Evolutionary conservation across 257 asterid genomes (phyloP).

Genomic region (Penstemon newberryi): DNA sequence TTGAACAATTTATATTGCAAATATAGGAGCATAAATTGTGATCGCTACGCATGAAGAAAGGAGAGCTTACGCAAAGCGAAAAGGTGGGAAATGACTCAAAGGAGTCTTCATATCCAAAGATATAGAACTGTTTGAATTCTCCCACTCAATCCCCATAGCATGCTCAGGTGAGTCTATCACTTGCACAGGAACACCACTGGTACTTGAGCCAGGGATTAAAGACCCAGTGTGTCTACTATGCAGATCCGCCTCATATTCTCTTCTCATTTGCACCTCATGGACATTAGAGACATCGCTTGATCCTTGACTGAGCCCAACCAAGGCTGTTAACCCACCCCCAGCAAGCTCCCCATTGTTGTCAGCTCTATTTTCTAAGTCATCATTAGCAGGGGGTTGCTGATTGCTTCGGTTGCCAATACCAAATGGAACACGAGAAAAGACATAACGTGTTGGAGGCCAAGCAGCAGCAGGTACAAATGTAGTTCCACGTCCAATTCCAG

Average conservation of each 20-base stretch:
- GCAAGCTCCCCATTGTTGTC: slow-evolving; percentile 71
- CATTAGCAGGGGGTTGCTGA: slow-evolving; percentile 74
- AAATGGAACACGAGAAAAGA: slow-evolving; percentile 96
- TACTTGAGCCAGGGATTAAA: slow-evolving; percentile 52
- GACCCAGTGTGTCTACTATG: slow-evolving; percentile 50
- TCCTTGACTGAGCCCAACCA: slow-evolving; percentile 94
- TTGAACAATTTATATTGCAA: not conserved
- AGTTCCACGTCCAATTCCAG: slow-evolving; percentile 92
- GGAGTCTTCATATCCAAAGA: slow-evolving; percentile 93
- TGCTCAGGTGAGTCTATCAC: slow-evolving; percentile 67
- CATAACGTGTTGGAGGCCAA: slow-evolving; percentile 98
- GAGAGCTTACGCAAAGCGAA: slow-evolving; percentile 88
- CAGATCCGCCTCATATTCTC: slow-evolving; percentile 53
- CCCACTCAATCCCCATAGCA: slow-evolving; percentile 72
- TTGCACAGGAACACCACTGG: slow-evolving; percentile 57
- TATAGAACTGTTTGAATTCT: slow-evolving; percentile 62
- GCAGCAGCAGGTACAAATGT: slow-evolving; percentile 78
- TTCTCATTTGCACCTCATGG: slow-evolving; percentile 59
- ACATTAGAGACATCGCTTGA: slow-evolving; percentile 48
- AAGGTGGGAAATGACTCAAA: slow-evolving; percentile 89
- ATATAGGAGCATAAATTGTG: slow-evolving; percentile 7
- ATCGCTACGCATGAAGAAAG: slow-evolving; percentile 26
- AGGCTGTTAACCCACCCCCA: slow-evolving; percentile 93
- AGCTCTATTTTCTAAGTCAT: slow-evolving; percentile 71
- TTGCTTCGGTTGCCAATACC: slow-evolving; percentile 80